These are phyloP conservation scores for Bipolaris zeicola DNA, from an alignment of 2,329 filamentous ascomycete genomes.

Conservation along the genomic window DNA sequence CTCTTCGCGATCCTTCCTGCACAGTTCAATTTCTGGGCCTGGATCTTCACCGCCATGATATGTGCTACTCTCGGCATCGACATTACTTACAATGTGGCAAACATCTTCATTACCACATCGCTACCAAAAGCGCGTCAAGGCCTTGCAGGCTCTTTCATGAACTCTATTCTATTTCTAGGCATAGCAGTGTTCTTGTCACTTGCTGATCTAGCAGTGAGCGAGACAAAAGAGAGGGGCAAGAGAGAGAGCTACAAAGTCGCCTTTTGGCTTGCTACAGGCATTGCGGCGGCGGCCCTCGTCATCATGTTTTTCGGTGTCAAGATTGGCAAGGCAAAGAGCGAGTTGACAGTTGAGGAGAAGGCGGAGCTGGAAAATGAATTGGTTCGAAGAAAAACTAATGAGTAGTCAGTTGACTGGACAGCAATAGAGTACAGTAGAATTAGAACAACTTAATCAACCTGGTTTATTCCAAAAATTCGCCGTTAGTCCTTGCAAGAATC, in stretches of 20 bases:
- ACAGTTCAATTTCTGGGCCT: constrained; percentile 45
- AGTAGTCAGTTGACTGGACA: neutral
- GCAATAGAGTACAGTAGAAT: no score
- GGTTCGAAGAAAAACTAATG: constrained; percentile 21
- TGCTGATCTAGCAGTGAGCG: constrained; percentile 44
- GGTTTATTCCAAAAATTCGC: constrained; percentile 53
- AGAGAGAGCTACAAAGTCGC: constrained; percentile 45
- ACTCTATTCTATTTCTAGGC: constrained; percentile 45
- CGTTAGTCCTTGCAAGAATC: constrained; percentile 57
- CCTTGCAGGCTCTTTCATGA: constrained; percentile 45
- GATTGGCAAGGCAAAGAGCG: constrained; percentile 46
- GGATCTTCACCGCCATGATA: constrained; percentile 53
- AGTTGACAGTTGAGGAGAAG: constrained; percentile 42
- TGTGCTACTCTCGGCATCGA: constrained; percentile 48
- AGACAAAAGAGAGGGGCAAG: constrained; percentile 38
- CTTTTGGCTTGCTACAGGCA: constrained; percentile 45
- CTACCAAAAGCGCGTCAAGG: constrained; percentile 45
- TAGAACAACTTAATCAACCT: no score
- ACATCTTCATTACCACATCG: constrained; percentile 47
- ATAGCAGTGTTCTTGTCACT: constrained; percentile 46
- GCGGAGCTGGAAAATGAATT: constrained; percentile 40
- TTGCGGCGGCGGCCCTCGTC: constrained; percentile 36
- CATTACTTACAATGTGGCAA: constrained; percentile 47
- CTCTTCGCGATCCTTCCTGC: constrained; percentile 45
- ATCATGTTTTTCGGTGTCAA: constrained; percentile 47